Evolutionary conservation across 352 stramenopile species (phyloP), one percentile per base, ranked within the genome.

Genomic region (Pythium sp.): DNA sequence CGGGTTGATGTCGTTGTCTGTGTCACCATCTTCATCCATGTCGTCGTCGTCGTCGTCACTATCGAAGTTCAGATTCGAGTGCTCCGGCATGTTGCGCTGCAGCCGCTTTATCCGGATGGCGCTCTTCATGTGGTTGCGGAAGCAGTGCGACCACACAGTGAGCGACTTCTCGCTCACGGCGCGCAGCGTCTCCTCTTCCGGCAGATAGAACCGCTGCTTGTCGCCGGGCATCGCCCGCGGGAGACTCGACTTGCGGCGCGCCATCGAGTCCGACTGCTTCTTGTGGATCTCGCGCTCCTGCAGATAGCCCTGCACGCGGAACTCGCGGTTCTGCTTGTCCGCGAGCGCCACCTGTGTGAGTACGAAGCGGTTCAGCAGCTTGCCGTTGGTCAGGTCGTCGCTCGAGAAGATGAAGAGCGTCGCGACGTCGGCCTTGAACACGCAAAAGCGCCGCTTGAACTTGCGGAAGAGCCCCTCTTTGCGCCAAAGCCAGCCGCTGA

Each of bases 111-210:
- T 38, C 14, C 63, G 62, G 14, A 59, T 47, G 55, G 85, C 77
- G 62, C 80, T 84, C 61, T 80, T 81, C 80, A 87, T 82, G 55
- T 89, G 79, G 56, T 84, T 76, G 62, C 80, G 82, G 26, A 91
- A 86, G 69, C 82, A 91, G 66, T 91, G 82, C 18, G 77, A 68
- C 82, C 78, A 91, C 15, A 91, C 76, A 8, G 64, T 76, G 12
- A 75, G 71, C 3, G 75, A 57, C 51, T 89, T 89, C 6, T 60
- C 53, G 49, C 77, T 82, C 36, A 91, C 80, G 0, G 80, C 71
- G 12, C 79, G 76, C 24, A 91, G 68, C 5, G 53, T 62, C 65
- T 91, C 80, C 11, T 83, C 67, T 64, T 83, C 67, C 0, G 73
- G 69, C 6, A 66, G 61, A 26, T 79, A 88, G 46, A 85, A 85